phyloP scores from a whole-genome alignment of 73 alveolate genomes.

The Tetrahymena thermophila region DNA sequence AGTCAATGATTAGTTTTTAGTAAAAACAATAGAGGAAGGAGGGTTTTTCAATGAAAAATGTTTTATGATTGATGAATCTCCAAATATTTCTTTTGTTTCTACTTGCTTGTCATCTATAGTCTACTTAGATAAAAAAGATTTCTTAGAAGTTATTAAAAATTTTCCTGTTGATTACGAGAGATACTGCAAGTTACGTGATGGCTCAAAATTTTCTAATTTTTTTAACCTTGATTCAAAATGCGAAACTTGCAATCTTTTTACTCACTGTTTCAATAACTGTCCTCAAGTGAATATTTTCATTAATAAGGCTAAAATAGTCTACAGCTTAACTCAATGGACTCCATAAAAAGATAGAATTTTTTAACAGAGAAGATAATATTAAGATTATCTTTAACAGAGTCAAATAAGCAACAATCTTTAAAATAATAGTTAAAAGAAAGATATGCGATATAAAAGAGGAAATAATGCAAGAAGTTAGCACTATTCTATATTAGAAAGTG shows the following conservation, averaged over 20 bases:
- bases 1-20: neutral
- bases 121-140: neutral
- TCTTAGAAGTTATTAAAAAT: neutral
- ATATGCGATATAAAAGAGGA: neutral
- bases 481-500: neutral
- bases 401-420: neutral
- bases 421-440: neutral
- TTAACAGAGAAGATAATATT: neutral
- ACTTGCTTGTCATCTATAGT: neutral
- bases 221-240: neutral
- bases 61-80: neutral
- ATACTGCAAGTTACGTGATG: neutral
- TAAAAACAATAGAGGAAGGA: neutral
- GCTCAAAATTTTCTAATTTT: neutral
- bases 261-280: neutral
- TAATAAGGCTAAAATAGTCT: neutral
- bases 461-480: neutral
- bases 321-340: neutral
- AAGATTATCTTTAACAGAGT: neutral
- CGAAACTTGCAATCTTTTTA: neutral
- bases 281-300: neutral
- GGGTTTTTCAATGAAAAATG: neutral
- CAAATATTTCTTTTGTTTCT: neutral
- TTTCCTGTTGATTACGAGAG: neutral
- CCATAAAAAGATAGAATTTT: neutral